Evolutionary conservation across 2,329 filamentous ascomycete genomes (phyloP).

Genomic region (Microdochium trichocladiopsis): DNA sequence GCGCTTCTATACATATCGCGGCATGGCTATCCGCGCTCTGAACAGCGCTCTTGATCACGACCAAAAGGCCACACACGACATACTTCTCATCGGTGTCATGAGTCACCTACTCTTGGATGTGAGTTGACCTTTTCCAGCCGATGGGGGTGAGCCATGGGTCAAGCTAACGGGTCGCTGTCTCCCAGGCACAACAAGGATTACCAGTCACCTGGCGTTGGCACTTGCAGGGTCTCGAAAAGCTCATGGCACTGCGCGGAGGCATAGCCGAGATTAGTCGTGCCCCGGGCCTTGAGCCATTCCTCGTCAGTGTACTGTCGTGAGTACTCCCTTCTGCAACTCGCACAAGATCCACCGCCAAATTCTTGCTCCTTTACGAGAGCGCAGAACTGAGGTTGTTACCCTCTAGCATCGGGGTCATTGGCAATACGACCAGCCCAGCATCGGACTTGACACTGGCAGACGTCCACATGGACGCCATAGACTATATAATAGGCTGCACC

Average conservation of each 20-base stretch:
- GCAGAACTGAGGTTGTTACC: slow-evolving; percentile 4
- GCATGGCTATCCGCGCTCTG: slow-evolving; percentile 20
- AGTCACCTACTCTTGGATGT: slow-evolving; percentile 23
- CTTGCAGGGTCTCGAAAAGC: slow-evolving; percentile 20
- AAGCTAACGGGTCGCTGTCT: background rate
- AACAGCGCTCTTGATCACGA: slow-evolving; percentile 13
- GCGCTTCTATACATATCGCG: slow-evolving; percentile 21
- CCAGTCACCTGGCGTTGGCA: slow-evolving; percentile 25
- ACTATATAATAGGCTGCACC: slow-evolving; percentile 9
- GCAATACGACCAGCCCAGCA: slow-evolving; percentile 27
- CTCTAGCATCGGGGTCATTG: slow-evolving; percentile 21
- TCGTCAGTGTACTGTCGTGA: slow-evolving; percentile 14
- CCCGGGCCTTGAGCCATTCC: slow-evolving; percentile 12
- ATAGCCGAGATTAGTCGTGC: slow-evolving; percentile 10
- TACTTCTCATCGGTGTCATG: slow-evolving; percentile 22
- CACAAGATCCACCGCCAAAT: too few relatives aligned
- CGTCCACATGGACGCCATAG: slow-evolving; percentile 14
- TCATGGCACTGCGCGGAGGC: slow-evolving; percentile 25
- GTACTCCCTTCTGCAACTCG: too few relatives aligned
- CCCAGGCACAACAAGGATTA: slow-evolving; percentile 20
- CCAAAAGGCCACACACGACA: slow-evolving; percentile 11
- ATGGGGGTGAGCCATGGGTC: background rate
- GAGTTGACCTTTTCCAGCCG: slow-evolving; percentile 2
- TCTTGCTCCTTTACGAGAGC: background rate
- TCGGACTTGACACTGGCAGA: slow-evolving; percentile 16